Evolutionary conservation across 177 flowering plant species (phyloP), one percentile per base, ranked within the genome.

Genomic region (Telopea speciosissima): DNA sequence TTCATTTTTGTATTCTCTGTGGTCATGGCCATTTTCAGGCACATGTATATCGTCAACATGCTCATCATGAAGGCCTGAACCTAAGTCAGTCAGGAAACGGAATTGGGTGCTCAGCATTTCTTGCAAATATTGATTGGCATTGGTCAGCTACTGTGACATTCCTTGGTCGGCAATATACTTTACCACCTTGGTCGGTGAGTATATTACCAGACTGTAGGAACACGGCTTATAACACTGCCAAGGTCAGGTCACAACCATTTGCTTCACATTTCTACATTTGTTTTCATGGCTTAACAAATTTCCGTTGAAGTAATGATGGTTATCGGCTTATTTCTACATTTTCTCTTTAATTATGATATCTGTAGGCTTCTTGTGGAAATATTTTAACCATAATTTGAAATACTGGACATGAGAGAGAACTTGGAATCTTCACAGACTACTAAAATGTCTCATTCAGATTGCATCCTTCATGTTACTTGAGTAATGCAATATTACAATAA

Each of bases 101-200:
- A 56, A 77, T 76, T 63, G 69, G n/a, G 33, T 94, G 97, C 76
- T 74, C 96, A 60, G 97, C 97, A 42, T 95, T 95, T 83, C 97
- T 95, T 75, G 96, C 97, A 66, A 92, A 95, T 82, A 88, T 88
- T 63, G 97, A 95, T 79, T 92, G 84, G 72, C 84, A 69, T 74
- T 82, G 73, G 40, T 58, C 80, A 28, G 91, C 82, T 62, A 66
- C 73, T 26, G 96, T 95, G 69, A 82, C 74, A 45, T 89, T 92
- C 73, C 82, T 44, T 70, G 92, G 89, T 52, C 85, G 79, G 72
- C 64, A 67, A 63, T 92, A 87, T 76, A 79, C 72, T 31, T 77
- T 95, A 78, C 94, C 97, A 69, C 92, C 97, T 17, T 92, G 97
- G 99, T 91, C 99, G 61, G 97, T 95, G 73, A 95, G 96, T 75